Evolutionary conservation across 306 rosid genomes (phyloP).

Genomic region (Pyrus bretschneideri): DNA sequence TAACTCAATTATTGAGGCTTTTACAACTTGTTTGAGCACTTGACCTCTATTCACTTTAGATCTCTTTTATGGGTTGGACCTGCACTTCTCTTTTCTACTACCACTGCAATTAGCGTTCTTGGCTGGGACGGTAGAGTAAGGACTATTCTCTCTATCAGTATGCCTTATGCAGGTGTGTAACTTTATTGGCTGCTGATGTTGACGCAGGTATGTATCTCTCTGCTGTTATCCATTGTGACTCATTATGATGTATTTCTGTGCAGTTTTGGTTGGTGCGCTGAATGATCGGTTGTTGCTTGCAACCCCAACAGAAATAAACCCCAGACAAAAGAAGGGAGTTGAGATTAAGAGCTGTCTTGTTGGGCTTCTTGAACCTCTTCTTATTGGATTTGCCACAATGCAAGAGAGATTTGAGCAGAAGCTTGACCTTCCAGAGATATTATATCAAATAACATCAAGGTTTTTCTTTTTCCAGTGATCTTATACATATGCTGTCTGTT

Average conservation of each 20-base stretch:
- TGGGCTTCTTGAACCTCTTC: conserved; percentile 99
- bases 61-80: conserved; percentile 98
- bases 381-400: conserved; percentile 95
- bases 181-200: conserved; percentile 21
- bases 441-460: conserved; percentile 98
- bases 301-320: conserved; percentile 77
- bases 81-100: conserved; percentile 90
- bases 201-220: background rate
- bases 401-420: conserved; percentile 91
- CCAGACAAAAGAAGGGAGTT: conserved; percentile 73
- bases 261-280: conserved; percentile 86
- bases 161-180: conserved; percentile 69
- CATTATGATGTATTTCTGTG: conserved; percentile 24
- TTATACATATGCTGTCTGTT: background rate
- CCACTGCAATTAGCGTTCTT: conserved; percentile 77
- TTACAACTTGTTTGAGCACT: conserved; percentile 34
- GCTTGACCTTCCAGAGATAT: conserved; percentile 88
- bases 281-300: conserved; percentile 88
- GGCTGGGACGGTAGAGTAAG: conserved; percentile 99
- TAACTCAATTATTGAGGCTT: conserved; percentile 5
- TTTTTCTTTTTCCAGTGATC: conserved; percentile 27
- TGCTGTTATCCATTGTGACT: conserved; percentile 14
- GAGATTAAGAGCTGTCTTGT: conserved; percentile 95
- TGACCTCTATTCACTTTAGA: conserved; percentile 73
- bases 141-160: conserved; percentile 75